A percentile compares a stretch with the other conserved stretches of the same genome.
Evolutionary conservation across 2,329 filamentous ascomycete species (phyloP).

Genomic region (Verticillium isaacii): DNA sequence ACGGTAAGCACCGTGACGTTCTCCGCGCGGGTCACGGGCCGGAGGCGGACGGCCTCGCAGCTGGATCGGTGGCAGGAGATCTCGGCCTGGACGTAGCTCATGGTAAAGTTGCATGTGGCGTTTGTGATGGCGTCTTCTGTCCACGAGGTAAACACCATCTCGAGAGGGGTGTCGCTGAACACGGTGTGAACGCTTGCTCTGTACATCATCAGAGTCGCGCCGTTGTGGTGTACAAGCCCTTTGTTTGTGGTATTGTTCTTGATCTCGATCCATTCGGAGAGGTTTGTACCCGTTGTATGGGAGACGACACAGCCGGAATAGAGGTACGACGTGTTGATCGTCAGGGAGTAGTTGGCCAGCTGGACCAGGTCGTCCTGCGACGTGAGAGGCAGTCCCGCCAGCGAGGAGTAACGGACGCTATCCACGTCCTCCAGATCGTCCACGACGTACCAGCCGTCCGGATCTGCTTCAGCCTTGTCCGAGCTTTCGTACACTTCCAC

Average conservation of each 20-base stretch:
- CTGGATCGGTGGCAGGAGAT: background rate
- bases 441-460: background rate
- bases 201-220: no score
- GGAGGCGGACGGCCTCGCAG: background rate
- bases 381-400: background rate
- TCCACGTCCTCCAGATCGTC: background rate
- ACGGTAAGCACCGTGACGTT: background rate
- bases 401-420: background rate
- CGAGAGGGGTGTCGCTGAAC: background rate
- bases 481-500: background rate
- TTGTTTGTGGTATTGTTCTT: no score
- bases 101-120: background rate
- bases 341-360: background rate
- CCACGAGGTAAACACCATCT: background rate
- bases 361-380: background rate
- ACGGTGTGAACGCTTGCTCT: no score
- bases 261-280: no score
- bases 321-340: constrained; percentile 1
- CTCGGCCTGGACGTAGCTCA: background rate
- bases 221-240: no score
- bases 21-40: background rate
- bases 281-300: background rate
- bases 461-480: background rate
- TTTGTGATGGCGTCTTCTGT: background rate
- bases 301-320: background rate